These are phyloP conservation scores for Delphinella strobiligena DNA, from an alignment of 2,329 filamentous ascomycete genomes.

Conservation along the genomic window DNA sequence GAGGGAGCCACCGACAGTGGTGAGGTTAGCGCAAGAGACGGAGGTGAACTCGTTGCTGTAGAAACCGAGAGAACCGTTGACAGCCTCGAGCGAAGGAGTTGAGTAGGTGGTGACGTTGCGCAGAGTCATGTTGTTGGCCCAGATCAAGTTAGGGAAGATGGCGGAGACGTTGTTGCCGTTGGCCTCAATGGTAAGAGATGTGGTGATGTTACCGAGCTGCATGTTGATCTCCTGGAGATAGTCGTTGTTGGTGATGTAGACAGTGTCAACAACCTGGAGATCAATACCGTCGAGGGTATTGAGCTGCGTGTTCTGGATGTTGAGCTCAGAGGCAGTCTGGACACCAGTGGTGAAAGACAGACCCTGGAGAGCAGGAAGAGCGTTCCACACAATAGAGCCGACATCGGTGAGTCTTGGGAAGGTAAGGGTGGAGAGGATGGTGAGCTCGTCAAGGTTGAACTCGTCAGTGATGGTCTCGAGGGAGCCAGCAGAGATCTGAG, in stretches of 20 bases:
- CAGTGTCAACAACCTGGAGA: constrained; percentile 55
- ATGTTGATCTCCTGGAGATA: constrained; percentile 66
- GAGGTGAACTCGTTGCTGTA: constrained; percentile 61
- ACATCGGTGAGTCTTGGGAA: constrained; percentile 56
- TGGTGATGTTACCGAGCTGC: constrained; percentile 63
- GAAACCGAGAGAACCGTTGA: constrained; percentile 74
- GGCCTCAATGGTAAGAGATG: constrained; percentile 59
- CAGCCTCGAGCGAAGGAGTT: constrained; percentile 57
- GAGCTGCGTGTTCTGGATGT: constrained; percentile 79
- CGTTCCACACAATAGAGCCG: constrained; percentile 56
- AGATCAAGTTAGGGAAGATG: constrained; percentile 64
- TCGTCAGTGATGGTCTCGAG: constrained; percentile 54
- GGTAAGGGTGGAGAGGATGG: constrained; percentile 53
- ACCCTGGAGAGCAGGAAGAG: constrained; percentile 52
- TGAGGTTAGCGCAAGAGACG: constrained; percentile 59
- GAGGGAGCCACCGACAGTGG: constrained; percentile 47
- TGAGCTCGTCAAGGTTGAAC: constrained; percentile 60
- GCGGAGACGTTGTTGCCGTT: constrained; percentile 66
- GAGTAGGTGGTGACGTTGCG: constrained; percentile 64
- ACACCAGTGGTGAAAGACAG: constrained; percentile 54
- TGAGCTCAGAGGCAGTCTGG: constrained; percentile 53
- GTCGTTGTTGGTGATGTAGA: constrained; percentile 86
- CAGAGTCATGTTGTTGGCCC: constrained; percentile 71
- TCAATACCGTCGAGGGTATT: constrained; percentile 69
- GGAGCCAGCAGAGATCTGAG: constrained; percentile 47